Conservation (phyloP, 805 yeast genomes). For the Candida quercuum region DNA sequence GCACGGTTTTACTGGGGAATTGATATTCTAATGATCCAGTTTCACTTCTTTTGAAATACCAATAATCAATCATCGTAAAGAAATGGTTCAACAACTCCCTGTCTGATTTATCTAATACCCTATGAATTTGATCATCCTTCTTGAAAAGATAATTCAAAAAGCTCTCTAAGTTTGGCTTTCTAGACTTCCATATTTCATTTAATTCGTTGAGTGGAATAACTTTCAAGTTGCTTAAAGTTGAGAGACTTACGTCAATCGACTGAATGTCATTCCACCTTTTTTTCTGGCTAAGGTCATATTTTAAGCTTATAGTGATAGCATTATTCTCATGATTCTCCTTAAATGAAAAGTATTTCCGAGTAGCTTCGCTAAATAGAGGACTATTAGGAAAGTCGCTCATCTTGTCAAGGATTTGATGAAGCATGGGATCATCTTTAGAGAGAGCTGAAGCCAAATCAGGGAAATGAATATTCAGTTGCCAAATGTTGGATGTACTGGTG, state of each 20-base stretch:
- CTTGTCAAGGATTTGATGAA: not conserved
- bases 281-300: slow-evolving; percentile 1
- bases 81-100: slow-evolving; percentile 2
- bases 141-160: slow-evolving; percentile 4
- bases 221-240: slow-evolving; percentile 4
- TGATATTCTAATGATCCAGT: slow-evolving; percentile 9
- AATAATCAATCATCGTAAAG: slow-evolving; percentile 6
- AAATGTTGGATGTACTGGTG: not conserved
- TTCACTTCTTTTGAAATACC: slow-evolving; percentile 6
- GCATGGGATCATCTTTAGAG: not conserved
- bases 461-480: slow-evolving; percentile 7
- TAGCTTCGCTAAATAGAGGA: not conserved
- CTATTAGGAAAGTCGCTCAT: slow-evolving; percentile 2
- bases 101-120: not conserved
- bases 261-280: slow-evolving; percentile 5
- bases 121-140: not conserved
- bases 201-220: slow-evolving; percentile 6
- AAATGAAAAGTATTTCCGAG: slow-evolving; percentile 1
- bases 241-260: not conserved
- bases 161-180: slow-evolving; percentile 5
- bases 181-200: slow-evolving; percentile 10
- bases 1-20: slow-evolving; percentile 1
- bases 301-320: slow-evolving; percentile 8
- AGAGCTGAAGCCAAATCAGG: slow-evolving; percentile 9
- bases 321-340: not conserved